A percentile compares a stretch with the other conserved stretches of the same genome.
Evolutionary conservation across 805 yeast species (phyloP).

Genomic region (Yarrowia sp.): DNA sequence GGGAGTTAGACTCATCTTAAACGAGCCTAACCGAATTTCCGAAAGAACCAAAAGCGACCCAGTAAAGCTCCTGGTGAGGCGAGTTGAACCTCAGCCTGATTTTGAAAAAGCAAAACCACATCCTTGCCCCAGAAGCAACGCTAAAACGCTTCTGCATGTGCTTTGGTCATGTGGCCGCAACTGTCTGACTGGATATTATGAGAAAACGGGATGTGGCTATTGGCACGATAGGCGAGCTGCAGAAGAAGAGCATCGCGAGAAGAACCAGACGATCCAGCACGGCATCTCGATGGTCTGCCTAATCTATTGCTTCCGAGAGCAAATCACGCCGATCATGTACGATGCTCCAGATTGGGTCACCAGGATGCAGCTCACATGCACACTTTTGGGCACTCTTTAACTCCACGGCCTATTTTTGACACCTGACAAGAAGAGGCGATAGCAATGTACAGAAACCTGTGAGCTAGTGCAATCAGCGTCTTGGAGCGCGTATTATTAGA

Average conservation of each 20-base stretch:
- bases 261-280: too few relatives aligned
- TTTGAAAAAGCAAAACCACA: background rate
- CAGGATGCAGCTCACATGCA: slow-evolving; percentile 9
- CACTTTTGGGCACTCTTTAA: slow-evolving; percentile 6
- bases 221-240: too few relatives aligned
- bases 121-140: background rate
- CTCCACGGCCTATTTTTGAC: slow-evolving; percentile 3
- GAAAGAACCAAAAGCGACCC: too few relatives aligned
- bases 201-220: too few relatives aligned
- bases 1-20: too few relatives aligned
- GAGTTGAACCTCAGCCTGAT: too few relatives aligned
- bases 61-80: too few relatives aligned
- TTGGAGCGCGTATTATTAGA: background rate
- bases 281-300: too few relatives aligned
- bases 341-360: slow-evolving; percentile 8
- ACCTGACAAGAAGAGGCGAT: background rate
- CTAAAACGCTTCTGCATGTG: slow-evolving; percentile 1
- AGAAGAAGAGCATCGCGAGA: too few relatives aligned
- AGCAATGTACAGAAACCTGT: background rate
- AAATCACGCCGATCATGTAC: background rate
- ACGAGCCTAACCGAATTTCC: too few relatives aligned
- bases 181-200: background rate
- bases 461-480: background rate
- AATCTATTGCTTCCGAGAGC: background rate
- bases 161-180: slow-evolving; percentile 2